These are phyloP conservation scores for Astragalus glycyphyllos DNA, from an alignment of 306 rosid genomes.

Conservation along the genomic window DNA sequence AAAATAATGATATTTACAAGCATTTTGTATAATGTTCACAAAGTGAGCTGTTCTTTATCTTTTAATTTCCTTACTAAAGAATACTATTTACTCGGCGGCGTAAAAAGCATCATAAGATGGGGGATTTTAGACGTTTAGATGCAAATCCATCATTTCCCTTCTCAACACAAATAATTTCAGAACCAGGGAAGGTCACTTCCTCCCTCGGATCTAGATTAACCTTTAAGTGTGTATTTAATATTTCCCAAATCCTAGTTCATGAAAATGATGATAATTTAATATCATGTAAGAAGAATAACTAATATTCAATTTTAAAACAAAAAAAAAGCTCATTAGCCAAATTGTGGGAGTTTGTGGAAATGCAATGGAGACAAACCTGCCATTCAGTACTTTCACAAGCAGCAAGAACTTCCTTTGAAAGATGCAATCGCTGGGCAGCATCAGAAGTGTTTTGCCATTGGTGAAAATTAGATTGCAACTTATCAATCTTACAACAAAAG, in stretches of 20 bases:
- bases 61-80: slow-evolving; percentile 14
- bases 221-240: background rate
- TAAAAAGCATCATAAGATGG: background rate
- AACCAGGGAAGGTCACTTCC: background rate
- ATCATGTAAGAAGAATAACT: slow-evolving; percentile 15
- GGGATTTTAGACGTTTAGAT: background rate
- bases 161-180: background rate
- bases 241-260: slow-evolving; percentile 27
- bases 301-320: background rate
- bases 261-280: background rate
- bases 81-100: too few relatives aligned
- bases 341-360: slow-evolving; percentile 5
- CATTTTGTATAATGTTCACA: slow-evolving; percentile 6
- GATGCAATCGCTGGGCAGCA: slow-evolving; percentile 62
- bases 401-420: slow-evolving; percentile 73
- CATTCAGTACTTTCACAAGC: slow-evolving; percentile 84
- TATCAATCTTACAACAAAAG: slow-evolving; percentile 68
- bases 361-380: slow-evolving; percentile 69
- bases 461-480: slow-evolving; percentile 76
- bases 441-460: slow-evolving; percentile 74
- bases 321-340: background rate
- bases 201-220: slow-evolving; percentile 5
- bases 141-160: slow-evolving; percentile 16
- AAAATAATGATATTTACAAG: background rate
- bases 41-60: background rate